Percentiles rank a stretch among this genome's conserved stretches.
Conservation (phyloP, 495 filamentous ascomycete species). For the Xylona heveae region DNA sequence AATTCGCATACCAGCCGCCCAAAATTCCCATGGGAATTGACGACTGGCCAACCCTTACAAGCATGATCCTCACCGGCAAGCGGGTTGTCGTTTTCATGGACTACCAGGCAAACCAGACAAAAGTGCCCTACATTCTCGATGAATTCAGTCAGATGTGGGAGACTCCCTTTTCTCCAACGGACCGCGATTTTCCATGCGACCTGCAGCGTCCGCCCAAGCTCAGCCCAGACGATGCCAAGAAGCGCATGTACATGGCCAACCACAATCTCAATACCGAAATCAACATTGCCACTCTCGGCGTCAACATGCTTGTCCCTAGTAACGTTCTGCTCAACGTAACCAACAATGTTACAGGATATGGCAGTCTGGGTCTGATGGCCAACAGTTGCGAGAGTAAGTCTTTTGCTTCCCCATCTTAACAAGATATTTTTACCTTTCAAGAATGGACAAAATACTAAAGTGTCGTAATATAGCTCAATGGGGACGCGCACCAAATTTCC, state of each 20-base stretch:
- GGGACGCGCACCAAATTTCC: constrained; percentile 58
- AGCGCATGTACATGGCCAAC: constrained; percentile 71
- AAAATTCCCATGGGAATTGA: constrained; percentile 44
- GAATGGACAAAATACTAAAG: constrained; percentile 6
- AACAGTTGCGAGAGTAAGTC: constrained; percentile 41
- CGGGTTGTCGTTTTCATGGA: constrained; percentile 51
- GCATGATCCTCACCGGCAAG: constrained; percentile 42
- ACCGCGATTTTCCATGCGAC: constrained; percentile 35
- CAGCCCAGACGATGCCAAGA: constrained; percentile 23
- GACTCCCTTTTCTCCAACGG: constrained; percentile 40
- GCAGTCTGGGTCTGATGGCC: constrained; percentile 51
- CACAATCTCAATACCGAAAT: constrained; percentile 75
- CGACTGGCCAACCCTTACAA: constrained; percentile 68
- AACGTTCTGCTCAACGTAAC: constrained; percentile 40
- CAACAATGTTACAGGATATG: constrained; percentile 41
- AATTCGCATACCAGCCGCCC: constrained; percentile 50
- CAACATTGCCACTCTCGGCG: constrained; percentile 30
- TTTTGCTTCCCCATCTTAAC: constrained; percentile 1
- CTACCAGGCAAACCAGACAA: constrained; percentile 63
- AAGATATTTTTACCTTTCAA: neutral
- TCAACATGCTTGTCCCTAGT: constrained; percentile 59
- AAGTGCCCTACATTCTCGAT: constrained; percentile 45
- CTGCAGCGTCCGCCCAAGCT: constrained; percentile 39
- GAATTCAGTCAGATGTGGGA: constrained; percentile 48
- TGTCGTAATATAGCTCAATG: constrained; percentile 23